A percentile compares a stretch with the other conserved stretches of the same genome.
These are phyloP conservation scores for Cryptosporidium xiaoi DNA, from an alignment of 169 alveolate species.

Conservation along the genomic window DNA sequence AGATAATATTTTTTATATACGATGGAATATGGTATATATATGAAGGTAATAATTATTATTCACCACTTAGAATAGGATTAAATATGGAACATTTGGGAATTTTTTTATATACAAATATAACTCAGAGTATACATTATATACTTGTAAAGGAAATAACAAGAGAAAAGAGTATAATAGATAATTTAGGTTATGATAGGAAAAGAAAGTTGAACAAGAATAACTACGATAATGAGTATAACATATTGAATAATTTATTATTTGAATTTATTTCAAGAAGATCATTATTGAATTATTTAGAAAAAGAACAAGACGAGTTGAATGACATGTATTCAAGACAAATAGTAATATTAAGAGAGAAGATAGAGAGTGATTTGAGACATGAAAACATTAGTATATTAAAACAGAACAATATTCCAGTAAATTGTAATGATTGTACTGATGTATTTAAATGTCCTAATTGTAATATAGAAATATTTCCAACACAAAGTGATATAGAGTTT, in stretches of 20 bases:
- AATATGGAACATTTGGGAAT: conserved; percentile 44
- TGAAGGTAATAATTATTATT: conserved; percentile 56
- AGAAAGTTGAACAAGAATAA: not conserved
- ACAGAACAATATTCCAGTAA: not conserved
- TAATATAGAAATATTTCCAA: conserved; percentile 58
- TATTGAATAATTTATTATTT: not conserved
- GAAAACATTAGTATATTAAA: too few relatives aligned
- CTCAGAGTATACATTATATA: conserved; percentile 35
- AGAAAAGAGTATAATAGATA: conserved; percentile 54
- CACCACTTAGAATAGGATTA: conserved; percentile 34
- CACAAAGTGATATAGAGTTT: conserved; percentile 43
- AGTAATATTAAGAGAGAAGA: conserved; percentile 57
- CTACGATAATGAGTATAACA: not conserved
- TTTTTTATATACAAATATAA: conserved; percentile 51
- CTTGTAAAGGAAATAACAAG: conserved; percentile 12
- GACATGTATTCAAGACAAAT: conserved; percentile 68
- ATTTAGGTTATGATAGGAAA: conserved; percentile 61
- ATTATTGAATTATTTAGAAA: not conserved
- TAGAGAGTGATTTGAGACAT: conserved; percentile 17
- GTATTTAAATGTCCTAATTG: conserved; percentile 61
- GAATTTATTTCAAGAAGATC: conserved; percentile 64
- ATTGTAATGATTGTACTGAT: conserved; percentile 35
- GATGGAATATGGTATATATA: conserved; percentile 58
- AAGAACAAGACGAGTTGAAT: conserved; percentile 29
- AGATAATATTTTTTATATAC: conserved; percentile 2